Percentiles rank a stretch among this genome's conserved stretches.
Evolutionary conservation across 306 rosid genomes (phyloP).

Genomic region (Vigna mungo): DNA sequence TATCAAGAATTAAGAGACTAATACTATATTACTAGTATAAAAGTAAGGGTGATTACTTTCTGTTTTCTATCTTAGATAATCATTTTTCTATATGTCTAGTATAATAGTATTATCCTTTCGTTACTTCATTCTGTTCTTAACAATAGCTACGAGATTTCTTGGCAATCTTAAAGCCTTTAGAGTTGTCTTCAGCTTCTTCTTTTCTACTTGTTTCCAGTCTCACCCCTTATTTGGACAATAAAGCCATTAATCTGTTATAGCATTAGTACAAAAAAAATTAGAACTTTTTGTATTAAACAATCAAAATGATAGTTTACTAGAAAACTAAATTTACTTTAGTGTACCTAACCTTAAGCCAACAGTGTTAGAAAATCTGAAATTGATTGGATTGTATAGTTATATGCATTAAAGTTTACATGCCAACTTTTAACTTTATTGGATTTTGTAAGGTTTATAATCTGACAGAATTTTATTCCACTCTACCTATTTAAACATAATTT

Average conservation of each 20-base stretch:
- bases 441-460: background rate
- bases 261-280: too few species aligned
- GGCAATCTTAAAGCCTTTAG: slow-evolving; percentile 73
- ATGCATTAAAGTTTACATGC: background rate
- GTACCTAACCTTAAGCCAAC: background rate
- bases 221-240: slow-evolving; percentile 53
- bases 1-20: too few species aligned
- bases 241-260: slow-evolving; percentile 50
- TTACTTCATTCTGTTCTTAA: too few species aligned
- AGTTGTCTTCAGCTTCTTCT: slow-evolving; percentile 64
- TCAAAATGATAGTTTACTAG: too few species aligned
- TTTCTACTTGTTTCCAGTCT: slow-evolving; percentile 55
- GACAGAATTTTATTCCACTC: slow-evolving; percentile 15
- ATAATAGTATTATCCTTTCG: too few species aligned
- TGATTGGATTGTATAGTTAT: background rate
- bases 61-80: too few species aligned
- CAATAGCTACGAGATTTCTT: slow-evolving; percentile 75
- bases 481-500: slow-evolving; percentile 1
- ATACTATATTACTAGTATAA: too few species aligned
- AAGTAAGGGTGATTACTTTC: too few species aligned
- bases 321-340: background rate
- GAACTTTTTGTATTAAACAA: too few species aligned
- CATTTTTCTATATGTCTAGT: too few species aligned
- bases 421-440: background rate
- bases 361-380: background rate